These are phyloP conservation scores for Podila minutissima DNA, from an alignment of 192 early-diverging fungal genomes.

Conservation along the genomic window DNA sequence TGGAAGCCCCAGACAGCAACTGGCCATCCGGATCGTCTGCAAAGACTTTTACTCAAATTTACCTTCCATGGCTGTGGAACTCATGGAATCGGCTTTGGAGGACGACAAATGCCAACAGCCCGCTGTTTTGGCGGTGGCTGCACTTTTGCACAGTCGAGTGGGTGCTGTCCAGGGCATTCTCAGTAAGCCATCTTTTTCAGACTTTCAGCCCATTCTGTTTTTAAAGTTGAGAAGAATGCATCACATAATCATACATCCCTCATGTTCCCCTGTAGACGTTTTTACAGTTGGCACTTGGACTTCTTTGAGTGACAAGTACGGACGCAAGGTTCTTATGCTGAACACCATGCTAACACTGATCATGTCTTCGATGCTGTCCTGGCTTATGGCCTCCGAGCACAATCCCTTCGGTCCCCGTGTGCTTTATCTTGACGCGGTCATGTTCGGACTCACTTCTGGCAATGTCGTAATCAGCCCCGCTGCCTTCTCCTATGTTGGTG, in stretches of 20 bases:
- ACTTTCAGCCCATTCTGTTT: background rate
- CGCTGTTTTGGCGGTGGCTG: slow-evolving; percentile 9
- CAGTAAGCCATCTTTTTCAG: background rate
- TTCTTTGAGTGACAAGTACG: slow-evolving; percentile 5
- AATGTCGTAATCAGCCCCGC: background rate
- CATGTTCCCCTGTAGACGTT: background rate
- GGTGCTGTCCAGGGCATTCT: slow-evolving; percentile 8
- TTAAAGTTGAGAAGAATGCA: background rate
- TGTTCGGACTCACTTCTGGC: background rate
- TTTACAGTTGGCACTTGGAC: background rate
- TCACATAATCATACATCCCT: background rate
- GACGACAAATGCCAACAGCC: slow-evolving; percentile 1
- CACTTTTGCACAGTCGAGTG: background rate
- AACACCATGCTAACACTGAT: background rate
- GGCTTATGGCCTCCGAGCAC: background rate
- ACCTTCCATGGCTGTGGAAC: background rate
- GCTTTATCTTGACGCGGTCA: background rate
- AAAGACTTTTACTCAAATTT: background rate
- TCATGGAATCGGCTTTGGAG: background rate
- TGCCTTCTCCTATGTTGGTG: slow-evolving; percentile 6
- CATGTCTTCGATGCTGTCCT: background rate
- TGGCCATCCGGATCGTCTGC: slow-evolving; percentile 16
- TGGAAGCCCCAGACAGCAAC: background rate
- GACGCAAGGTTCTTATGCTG: background rate
- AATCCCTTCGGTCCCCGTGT: background rate